Percentiles rank a stretch among this genome's conserved stretches.
Conservation (phyloP, 2,329 filamentous ascomycete species). For the Coniella lustricola region DNA sequence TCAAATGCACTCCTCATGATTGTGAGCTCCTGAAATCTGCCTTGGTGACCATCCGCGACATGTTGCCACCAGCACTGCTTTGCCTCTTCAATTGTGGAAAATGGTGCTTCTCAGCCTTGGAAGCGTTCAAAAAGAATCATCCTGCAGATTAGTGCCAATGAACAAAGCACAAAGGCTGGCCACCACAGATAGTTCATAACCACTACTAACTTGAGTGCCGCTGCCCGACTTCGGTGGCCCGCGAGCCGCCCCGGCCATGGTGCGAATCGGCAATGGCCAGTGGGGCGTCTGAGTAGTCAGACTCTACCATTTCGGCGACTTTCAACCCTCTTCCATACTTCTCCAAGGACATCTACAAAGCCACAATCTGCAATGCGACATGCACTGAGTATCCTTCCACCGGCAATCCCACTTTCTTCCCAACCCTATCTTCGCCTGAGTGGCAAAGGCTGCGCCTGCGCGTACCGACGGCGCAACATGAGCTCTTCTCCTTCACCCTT, state of each 20-base stretch:
- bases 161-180: too few relatives aligned
- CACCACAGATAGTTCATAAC: too few relatives aligned
- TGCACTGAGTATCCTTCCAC: slow-evolving; percentile 2
- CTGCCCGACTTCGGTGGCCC: slow-evolving; percentile 13
- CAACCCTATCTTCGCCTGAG: not conserved
- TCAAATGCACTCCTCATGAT: too few relatives aligned
- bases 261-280: not conserved
- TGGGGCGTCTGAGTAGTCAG: slow-evolving; percentile 2
- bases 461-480: slow-evolving; percentile 6
- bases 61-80: too few relatives aligned
- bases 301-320: not conserved
- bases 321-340: not conserved
- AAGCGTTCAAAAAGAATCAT: too few relatives aligned
- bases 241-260: slow-evolving; percentile 2
- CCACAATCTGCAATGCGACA: slow-evolving; percentile 10
- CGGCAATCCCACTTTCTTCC: not conserved
- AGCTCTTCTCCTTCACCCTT: slow-evolving; percentile 3
- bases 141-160: too few relatives aligned
- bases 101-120: too few relatives aligned
- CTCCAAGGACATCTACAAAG: not conserved
- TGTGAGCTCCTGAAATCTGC: too few relatives aligned
- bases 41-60: too few relatives aligned
- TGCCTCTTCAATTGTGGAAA: too few relatives aligned
- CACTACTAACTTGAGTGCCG: not conserved
- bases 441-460: not conserved